phyloP scores from a whole-genome alignment of 805 yeast genomes.

The Myxozyma melibiosi region DNA sequence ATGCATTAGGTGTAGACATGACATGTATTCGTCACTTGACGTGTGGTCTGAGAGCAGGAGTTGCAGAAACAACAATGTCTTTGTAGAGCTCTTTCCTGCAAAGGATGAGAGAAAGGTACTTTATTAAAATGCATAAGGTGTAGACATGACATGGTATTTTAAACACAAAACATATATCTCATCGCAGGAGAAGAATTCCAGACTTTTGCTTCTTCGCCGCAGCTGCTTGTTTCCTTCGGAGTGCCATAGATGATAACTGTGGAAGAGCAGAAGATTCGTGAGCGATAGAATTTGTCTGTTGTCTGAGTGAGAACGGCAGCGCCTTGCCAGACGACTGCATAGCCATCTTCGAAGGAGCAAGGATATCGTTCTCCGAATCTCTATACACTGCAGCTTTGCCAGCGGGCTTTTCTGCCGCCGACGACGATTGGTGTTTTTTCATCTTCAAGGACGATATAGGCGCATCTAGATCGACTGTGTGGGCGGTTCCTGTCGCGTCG shows the following conservation, averaged over 20 bases:
- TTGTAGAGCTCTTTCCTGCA: background rate
- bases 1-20: background rate
- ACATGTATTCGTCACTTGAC: too few relatives aligned
- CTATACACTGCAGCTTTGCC: background rate
- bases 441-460: background rate
- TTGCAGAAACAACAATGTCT: background rate
- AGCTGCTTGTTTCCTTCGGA: slow-evolving; percentile 1
- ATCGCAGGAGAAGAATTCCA: slow-evolving; percentile 2
- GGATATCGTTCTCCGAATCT: background rate
- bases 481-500: background rate
- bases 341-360: background rate
- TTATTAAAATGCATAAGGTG: too few relatives aligned
- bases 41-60: too few relatives aligned
- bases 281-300: too few relatives aligned
- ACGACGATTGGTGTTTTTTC: background rate
- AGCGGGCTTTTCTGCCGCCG: background rate
- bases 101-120: background rate
- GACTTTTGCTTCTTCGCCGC: slow-evolving; percentile 1
- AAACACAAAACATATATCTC: background rate
- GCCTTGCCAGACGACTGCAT: background rate
- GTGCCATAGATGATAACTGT: background rate
- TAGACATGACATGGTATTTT: too few relatives aligned
- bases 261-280: background rate
- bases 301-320: too few relatives aligned
- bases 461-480: background rate